Percentiles rank a stretch among this genome's conserved stretches.
Evolutionary conservation across 2,329 filamentous ascomycete species (phyloP).

Genomic region (Thermomyces lanuginosus): DNA sequence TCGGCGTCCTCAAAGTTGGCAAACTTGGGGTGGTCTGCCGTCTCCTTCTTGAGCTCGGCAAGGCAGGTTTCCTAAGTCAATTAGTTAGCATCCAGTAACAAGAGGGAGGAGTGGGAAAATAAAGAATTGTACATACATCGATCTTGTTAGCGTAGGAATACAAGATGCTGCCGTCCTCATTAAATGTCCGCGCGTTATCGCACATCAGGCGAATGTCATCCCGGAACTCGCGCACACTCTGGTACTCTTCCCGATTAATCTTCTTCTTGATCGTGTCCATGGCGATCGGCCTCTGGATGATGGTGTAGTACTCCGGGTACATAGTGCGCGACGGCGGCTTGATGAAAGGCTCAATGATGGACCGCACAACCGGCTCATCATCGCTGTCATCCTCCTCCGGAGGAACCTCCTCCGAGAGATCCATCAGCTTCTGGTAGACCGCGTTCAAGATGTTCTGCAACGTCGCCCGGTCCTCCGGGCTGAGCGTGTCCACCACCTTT

Average conservation of each 20-base stretch:
- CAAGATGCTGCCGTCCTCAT: conserved; percentile 84
- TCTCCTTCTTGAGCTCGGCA: conserved; percentile 38
- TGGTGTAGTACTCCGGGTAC: conserved; percentile 87
- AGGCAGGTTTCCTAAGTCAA: conserved; percentile 31
- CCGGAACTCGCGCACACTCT: conserved; percentile 60
- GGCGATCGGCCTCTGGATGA: conserved; percentile 83
- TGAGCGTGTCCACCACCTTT: conserved; percentile 52
- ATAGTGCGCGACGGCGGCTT: conserved; percentile 76
- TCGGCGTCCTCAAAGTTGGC: conserved; percentile 37
- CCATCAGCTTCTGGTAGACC: conserved; percentile 67
- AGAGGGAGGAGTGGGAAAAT: conserved; percentile 1
- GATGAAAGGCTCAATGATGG: conserved; percentile 87
- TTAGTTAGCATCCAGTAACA: conserved; percentile 5
- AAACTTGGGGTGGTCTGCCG: conserved; percentile 39
- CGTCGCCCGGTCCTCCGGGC: conserved; percentile 52
- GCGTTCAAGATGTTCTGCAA: conserved; percentile 64
- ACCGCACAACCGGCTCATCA: conserved; percentile 45
- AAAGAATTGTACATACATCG: conserved; percentile 67
- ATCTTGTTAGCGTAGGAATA: conserved; percentile 87
- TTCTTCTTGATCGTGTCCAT: conserved; percentile 91
- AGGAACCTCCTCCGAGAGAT: conserved; percentile 58
- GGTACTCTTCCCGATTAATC: conserved; percentile 93
- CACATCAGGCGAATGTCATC: conserved; percentile 73
- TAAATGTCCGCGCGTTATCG: conserved; percentile 85
- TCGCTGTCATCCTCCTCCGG: conserved; percentile 36